Conservation (phyloP, 2,329 filamentous ascomycete genomes). For the Xylariaceae sp. region DNA sequence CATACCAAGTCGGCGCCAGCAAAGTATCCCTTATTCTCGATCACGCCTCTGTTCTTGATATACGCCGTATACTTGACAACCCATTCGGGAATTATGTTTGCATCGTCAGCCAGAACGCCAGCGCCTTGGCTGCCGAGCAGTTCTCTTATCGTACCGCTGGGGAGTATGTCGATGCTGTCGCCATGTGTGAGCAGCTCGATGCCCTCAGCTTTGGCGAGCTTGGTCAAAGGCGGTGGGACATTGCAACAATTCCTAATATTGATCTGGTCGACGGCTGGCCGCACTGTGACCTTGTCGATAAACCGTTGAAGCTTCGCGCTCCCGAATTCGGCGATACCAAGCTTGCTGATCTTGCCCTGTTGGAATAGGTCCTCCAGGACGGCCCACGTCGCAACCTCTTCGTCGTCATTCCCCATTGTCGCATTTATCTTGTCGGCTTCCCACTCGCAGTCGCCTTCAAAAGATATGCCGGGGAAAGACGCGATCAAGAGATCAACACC, state of each 20-base stretch:
- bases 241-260: slow-evolving; percentile 95
- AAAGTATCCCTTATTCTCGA: slow-evolving; percentile 98
- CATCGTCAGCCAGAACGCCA: slow-evolving; percentile 65
- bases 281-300: slow-evolving; percentile 64
- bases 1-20: slow-evolving; percentile 74
- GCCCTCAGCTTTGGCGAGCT: slow-evolving; percentile 75
- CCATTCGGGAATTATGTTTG: slow-evolving; percentile 76
- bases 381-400: slow-evolving; percentile 65
- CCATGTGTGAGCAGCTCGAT: slow-evolving; percentile 92
- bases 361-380: slow-evolving; percentile 69
- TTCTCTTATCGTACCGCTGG: slow-evolving; percentile 77
- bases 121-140: slow-evolving; percentile 71
- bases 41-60: slow-evolving; percentile 86
- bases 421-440: slow-evolving; percentile 62
- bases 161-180: slow-evolving; percentile 88
- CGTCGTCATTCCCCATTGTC: slow-evolving; percentile 60
- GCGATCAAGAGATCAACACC: slow-evolving; percentile 85
- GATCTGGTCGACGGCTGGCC: slow-evolving; percentile 88
- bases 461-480: slow-evolving; percentile 88
- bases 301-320: slow-evolving; percentile 77
- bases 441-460: slow-evolving; percentile 88
- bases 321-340: slow-evolving; percentile 90
- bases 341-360: slow-evolving; percentile 65
- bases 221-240: slow-evolving; percentile 80
- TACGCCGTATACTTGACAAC: slow-evolving; percentile 97